Conservation (phyloP, 495 filamentous ascomycete genomes). For the Clavariopsis aquatica region DNA sequence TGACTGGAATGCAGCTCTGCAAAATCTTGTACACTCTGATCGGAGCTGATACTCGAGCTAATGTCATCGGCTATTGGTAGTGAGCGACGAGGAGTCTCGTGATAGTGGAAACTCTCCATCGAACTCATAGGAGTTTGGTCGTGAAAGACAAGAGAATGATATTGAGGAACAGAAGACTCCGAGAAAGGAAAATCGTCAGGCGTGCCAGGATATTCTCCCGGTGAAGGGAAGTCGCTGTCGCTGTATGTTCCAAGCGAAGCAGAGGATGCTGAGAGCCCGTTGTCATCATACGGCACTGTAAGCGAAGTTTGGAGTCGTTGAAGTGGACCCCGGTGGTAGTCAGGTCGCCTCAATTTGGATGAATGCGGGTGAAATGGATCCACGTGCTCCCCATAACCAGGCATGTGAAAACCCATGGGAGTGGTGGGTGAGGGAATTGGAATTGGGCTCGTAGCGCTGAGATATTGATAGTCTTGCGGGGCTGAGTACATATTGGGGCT, state of each 20-base stretch:
- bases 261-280: constrained; percentile 48
- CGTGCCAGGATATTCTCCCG: constrained; percentile 48
- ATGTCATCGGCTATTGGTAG: constrained; percentile 41
- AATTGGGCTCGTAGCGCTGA: constrained; percentile 41
- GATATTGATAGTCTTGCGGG: constrained; percentile 33
- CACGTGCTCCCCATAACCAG: constrained; percentile 43
- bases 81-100: constrained; percentile 35
- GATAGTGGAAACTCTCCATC: constrained; percentile 34
- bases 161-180: constrained; percentile 37
- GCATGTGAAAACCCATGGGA: constrained; percentile 38
- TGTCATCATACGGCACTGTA: constrained; percentile 44
- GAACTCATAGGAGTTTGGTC: constrained; percentile 37
- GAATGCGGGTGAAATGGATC: constrained; percentile 35
- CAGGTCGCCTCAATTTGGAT: constrained; percentile 35
- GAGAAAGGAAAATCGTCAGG: constrained; percentile 41
- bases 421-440: constrained; percentile 40
- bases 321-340: constrained; percentile 40
- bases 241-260: constrained; percentile 50
- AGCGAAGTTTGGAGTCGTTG: constrained; percentile 49
- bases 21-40: constrained; percentile 42
- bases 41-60: constrained; percentile 46
- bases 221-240: constrained; percentile 50
- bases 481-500: constrained; percentile 33
- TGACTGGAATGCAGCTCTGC: constrained; percentile 30
- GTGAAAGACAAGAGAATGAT: constrained; percentile 27